phyloP scores from a whole-genome alignment of 1,284 basidiomycete species.

The Sporisorium exsertum region DNA sequence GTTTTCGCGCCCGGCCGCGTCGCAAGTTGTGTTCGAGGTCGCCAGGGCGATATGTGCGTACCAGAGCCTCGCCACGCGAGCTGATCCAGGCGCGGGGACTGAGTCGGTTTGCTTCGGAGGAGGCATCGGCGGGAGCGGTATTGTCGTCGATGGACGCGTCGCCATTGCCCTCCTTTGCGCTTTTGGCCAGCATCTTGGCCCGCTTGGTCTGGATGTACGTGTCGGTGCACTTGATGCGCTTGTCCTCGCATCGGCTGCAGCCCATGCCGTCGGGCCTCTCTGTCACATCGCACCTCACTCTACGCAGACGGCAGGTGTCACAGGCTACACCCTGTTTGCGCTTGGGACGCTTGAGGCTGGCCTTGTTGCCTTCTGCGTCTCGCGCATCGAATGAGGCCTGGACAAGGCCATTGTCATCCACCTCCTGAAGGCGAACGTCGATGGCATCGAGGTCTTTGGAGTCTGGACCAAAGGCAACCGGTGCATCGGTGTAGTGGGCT shows the following conservation, averaged over 20 bases:
- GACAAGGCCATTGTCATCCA: constrained; percentile 34
- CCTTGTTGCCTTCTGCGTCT: constrained; percentile 24
- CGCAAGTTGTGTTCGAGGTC: constrained; percentile 50
- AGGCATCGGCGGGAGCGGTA: constrained; percentile 4
- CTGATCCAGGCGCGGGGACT: constrained; percentile 43
- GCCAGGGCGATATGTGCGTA: constrained; percentile 37
- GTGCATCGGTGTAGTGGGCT: constrained; percentile 60
- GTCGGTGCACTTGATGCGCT: constrained; percentile 66
- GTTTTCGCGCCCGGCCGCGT: constrained; percentile 60
- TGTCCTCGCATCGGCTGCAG: constrained; percentile 66
- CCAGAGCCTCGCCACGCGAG: constrained; percentile 23
- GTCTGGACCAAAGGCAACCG: constrained; percentile 57
- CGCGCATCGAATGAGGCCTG: constrained; percentile 10
- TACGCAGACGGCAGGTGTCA: constrained; percentile 65
- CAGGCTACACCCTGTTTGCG: constrained; percentile 68
- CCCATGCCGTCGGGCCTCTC: constrained; percentile 63
- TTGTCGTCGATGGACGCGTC: constrained; percentile 10
- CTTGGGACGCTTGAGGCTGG: constrained; percentile 52
- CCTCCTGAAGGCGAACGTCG: constrained; percentile 29
- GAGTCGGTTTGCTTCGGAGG: constrained; percentile 17
- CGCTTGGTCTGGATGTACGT: constrained; percentile 65
- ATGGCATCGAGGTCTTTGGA: constrained; percentile 33
- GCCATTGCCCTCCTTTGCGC: constrained; percentile 20
- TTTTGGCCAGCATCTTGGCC: constrained; percentile 39
- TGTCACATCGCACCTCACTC: constrained; percentile 65